Evolutionary conservation across 1,284 basidiomycete genomes (phyloP).

Genomic region (Ganoderma leucocontextum): DNA sequence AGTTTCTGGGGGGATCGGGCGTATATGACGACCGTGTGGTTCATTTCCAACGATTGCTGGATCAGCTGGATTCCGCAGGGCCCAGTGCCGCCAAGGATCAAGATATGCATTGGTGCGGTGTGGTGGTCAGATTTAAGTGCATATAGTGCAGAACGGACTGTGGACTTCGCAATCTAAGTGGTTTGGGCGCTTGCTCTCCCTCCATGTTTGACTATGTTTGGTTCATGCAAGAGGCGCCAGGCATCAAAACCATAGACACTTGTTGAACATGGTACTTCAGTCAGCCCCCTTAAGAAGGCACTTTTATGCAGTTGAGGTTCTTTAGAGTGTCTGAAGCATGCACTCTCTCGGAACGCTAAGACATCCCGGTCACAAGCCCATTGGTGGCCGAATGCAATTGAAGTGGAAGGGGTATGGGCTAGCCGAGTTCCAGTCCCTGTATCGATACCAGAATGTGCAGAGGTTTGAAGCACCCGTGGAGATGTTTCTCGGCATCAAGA

Average conservation of each 20-base stretch:
- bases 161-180: background rate
- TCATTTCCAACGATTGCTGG: constrained; percentile 56
- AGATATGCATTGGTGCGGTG: constrained; percentile 36
- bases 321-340: no score
- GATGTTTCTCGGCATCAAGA: constrained; percentile 16
- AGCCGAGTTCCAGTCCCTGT: no score
- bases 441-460: background rate
- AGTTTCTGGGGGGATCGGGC: constrained; percentile 70
- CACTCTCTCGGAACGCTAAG: no score
- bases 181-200: background rate
- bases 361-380: no score
- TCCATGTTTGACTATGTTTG: no score
- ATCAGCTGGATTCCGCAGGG: constrained; percentile 61
- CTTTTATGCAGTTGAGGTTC: no score
- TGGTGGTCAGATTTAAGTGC: background rate
- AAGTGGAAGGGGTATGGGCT: no score
- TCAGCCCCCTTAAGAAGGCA: no score
- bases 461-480: background rate
- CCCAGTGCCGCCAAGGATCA: constrained; percentile 65
- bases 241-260: no score
- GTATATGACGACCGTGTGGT: constrained; percentile 62
- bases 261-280: no score
- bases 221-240: no score
- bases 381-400: no score
- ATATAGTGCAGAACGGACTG: background rate